These are phyloP conservation scores for Xanthoceras sorbifolium DNA, from an alignment of 345 rosid species.

Conservation along the genomic window DNA sequence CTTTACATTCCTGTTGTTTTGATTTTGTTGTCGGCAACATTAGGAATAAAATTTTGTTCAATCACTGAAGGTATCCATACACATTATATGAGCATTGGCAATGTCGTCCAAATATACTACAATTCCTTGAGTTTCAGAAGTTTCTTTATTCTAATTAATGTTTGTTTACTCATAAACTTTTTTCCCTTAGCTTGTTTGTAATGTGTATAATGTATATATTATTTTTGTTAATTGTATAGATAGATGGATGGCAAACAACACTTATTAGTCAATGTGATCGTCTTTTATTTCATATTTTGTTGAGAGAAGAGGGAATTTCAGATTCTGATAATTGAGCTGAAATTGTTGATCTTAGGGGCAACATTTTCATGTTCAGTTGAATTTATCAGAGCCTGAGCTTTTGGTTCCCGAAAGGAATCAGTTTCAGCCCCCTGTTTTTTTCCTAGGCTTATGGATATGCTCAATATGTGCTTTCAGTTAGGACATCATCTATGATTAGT, in stretches of 20 bases:
- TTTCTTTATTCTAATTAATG: background rate
- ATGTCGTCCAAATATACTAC: background rate
- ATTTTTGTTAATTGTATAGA: background rate
- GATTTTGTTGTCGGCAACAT: background rate
- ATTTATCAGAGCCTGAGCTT: too few relatives aligned
- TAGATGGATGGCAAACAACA: conserved; percentile 4
- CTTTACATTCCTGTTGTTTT: background rate
- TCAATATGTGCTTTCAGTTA: too few relatives aligned
- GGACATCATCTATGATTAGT: too few relatives aligned
- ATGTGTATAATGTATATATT: background rate
- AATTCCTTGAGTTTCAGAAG: background rate
- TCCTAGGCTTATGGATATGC: too few relatives aligned
- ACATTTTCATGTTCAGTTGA: too few relatives aligned
- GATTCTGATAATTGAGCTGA: background rate
- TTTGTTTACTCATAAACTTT: background rate
- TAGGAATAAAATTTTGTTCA: conserved; percentile 11
- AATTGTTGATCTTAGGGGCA: too few relatives aligned
- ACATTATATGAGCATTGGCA: background rate
- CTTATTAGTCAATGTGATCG: background rate
- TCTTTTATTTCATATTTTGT: background rate
- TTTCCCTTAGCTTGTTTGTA: background rate
- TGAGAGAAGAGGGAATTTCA: background rate
- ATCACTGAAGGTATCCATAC: background rate
- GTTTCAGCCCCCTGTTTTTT: too few relatives aligned
- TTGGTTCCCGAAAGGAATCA: too few relatives aligned